These are phyloP conservation scores for Melaleuca alternifolia DNA, from an alignment of 345 rosid species.

Conservation along the genomic window DNA sequence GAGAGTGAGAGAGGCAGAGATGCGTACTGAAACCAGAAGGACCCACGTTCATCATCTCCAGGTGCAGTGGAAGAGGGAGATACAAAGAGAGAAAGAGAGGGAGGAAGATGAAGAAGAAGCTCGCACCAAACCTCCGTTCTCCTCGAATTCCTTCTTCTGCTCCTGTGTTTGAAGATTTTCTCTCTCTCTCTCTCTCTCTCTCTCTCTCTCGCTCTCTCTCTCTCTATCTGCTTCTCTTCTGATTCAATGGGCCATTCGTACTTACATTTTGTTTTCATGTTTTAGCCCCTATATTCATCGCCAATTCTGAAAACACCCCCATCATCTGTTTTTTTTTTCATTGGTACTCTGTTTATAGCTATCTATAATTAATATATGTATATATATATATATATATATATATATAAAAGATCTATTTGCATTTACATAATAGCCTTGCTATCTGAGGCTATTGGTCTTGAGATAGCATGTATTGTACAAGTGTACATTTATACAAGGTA, in stretches of 20 bases:
- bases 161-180: background rate
- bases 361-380: too few relatives aligned
- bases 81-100: background rate
- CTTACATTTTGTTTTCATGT: background rate
- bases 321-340: background rate
- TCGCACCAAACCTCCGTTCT: background rate
- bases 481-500: background rate
- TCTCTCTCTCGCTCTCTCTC: background rate
- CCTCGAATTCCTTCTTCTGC: background rate
- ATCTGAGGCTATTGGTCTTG: too few relatives aligned
- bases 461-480: too few relatives aligned
- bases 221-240: background rate
- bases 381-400: too few relatives aligned
- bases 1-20: background rate
- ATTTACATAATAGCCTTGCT: too few relatives aligned
- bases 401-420: too few relatives aligned
- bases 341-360: too few relatives aligned
- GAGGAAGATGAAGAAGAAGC: background rate
- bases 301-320: background rate
- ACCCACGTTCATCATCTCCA: slow-evolving; percentile 90
- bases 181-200: background rate
- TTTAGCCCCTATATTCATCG: background rate
- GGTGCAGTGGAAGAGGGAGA: background rate
- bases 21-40: slow-evolving; percentile 93
- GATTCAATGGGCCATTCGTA: background rate